Conservation (phyloP, 495 filamentous ascomycete genomes). For the Neurospora hispaniola region DNA sequence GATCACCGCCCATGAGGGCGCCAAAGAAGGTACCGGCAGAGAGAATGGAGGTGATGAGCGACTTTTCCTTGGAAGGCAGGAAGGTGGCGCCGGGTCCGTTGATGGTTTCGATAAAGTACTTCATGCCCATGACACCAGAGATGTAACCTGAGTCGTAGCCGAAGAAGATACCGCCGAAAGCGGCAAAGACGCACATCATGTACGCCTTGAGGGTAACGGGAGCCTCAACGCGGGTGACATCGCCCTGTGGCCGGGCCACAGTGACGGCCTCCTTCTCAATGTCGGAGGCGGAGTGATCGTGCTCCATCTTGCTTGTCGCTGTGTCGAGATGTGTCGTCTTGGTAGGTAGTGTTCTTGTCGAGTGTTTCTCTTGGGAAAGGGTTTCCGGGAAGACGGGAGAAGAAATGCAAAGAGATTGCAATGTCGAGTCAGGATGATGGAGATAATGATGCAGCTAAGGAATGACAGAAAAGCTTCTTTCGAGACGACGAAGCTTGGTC, state of each 20-base stretch:
- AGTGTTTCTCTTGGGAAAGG: neutral
- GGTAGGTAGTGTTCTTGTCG: neutral
- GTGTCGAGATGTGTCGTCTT: neutral
- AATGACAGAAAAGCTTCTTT: neutral
- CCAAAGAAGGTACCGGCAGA: conserved; percentile 52
- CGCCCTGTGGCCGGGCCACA: conserved; percentile 12
- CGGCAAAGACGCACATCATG: conserved; percentile 55
- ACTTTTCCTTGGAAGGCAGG: conserved; percentile 35
- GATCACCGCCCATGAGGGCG: conserved; percentile 55
- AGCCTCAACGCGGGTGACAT: conserved; percentile 44
- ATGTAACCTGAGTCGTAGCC: conserved; percentile 58
- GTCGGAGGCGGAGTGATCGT: conserved; percentile 10
- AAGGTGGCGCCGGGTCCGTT: conserved; percentile 24
- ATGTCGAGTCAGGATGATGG: neutral
- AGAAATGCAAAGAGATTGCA: neutral
- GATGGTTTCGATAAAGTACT: conserved; percentile 41
- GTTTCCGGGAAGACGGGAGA: neutral
- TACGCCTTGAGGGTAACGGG: conserved; percentile 56
- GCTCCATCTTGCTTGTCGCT: neutral
- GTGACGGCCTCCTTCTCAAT: conserved; percentile 5
- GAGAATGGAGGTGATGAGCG: conserved; percentile 63
- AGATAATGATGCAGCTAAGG: neutral
- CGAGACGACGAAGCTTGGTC: neutral
- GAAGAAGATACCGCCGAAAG: conserved; percentile 59
- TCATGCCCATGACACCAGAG: conserved; percentile 47